These are phyloP conservation scores for Candida sithepensis DNA, from an alignment of 805 yeast genomes.

Conservation along the genomic window DNA sequence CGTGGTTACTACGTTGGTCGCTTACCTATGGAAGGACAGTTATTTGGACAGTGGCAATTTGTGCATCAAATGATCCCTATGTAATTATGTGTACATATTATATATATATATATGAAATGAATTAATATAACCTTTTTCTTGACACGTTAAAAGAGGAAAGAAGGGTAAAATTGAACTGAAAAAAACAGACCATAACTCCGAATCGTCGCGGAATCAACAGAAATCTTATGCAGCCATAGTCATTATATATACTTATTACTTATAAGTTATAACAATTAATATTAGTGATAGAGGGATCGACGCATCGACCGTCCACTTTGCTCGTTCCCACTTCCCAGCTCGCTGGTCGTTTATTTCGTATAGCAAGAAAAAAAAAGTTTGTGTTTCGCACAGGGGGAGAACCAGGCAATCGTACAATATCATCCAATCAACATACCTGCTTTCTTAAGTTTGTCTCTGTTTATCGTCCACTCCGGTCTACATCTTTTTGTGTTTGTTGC, in stretches of 20 bases:
- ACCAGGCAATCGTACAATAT: not conserved
- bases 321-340: no score
- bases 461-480: not conserved
- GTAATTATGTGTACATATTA: not conserved
- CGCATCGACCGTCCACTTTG: no score
- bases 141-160: no score
- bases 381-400: not conserved
- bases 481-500: not conserved
- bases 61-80: conserved; percentile 1
- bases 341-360: conserved; percentile 2
- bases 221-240: no score
- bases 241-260: no score
- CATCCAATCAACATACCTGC: not conserved
- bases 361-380: conserved; percentile 8
- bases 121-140: no score
- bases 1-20: conserved; percentile 18
- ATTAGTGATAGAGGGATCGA: no score
- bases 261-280: no score
- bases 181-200: no score
- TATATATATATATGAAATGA: not conserved
- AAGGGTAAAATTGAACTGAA: no score
- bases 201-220: no score
- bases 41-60: conserved; percentile 17
- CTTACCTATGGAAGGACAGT: conserved; percentile 27
- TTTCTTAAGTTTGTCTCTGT: not conserved